Evolutionary conservation across 345 rosid species (phyloP).

Genomic region (Camelina sativa): DNA sequence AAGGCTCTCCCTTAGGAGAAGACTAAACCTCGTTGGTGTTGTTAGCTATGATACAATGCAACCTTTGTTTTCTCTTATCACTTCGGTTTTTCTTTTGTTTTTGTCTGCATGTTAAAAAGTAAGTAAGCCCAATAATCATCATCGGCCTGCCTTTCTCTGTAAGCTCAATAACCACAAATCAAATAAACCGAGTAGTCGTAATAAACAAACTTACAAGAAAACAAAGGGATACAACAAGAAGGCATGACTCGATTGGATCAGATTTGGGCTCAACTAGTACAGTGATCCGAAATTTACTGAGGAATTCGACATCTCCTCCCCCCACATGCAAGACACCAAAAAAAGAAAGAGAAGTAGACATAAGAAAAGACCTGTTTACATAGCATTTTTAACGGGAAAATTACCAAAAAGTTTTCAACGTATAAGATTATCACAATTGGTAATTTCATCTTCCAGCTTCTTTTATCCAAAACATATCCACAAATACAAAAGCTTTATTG

Average conservation of each 20-base stretch:
- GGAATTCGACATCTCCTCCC: background rate
- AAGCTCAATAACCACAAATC: too few species aligned
- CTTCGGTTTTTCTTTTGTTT: too few species aligned
- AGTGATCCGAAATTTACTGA: background rate
- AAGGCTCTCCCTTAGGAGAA: background rate
- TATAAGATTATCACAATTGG: background rate
- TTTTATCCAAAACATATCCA: constrained; percentile 39
- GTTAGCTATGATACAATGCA: too few species aligned
- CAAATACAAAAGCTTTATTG: constrained; percentile 33
- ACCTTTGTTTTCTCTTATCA: too few species aligned
- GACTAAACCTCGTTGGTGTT: too few species aligned
- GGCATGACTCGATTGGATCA: background rate
- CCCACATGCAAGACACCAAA: background rate
- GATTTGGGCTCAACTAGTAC: background rate
- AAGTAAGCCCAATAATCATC: too few species aligned
- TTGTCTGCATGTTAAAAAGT: too few species aligned
- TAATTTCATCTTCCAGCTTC: background rate
- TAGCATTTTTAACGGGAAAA: background rate
- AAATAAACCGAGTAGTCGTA: too few species aligned
- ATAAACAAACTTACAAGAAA: background rate
- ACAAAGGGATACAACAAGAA: constrained; percentile 18
- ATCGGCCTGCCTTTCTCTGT: too few species aligned
- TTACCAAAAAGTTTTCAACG: constrained; percentile 12
- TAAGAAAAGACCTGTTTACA: background rate
- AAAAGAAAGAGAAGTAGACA: background rate